Evolutionary conservation across 305 asterid genomes (phyloP).

Genomic region (Fraxinus dipetala): DNA sequence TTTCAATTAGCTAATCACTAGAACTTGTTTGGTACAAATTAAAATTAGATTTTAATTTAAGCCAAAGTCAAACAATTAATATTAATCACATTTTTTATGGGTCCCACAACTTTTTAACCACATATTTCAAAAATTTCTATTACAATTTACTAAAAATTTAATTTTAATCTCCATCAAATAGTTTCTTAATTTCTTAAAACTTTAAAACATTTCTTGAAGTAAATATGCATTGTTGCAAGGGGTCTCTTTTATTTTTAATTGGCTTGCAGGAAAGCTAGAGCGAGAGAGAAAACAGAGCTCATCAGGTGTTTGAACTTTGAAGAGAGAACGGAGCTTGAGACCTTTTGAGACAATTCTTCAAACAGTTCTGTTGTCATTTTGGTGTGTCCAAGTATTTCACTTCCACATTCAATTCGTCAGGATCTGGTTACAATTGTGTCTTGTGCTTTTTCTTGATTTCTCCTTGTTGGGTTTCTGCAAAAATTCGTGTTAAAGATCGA

Average conservation of each 20-base stretch:
- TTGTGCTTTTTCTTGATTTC: constrained; percentile 23
- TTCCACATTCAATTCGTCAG: constrained; percentile 33
- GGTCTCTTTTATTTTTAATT: constrained; percentile 41
- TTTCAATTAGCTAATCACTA: too few species aligned
- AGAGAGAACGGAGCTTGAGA: constrained; percentile 15
- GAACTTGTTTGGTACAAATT: too few species aligned
- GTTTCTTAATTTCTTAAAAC: neutral
- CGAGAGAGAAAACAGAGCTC: constrained; percentile 17
- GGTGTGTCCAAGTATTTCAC: constrained; percentile 4
- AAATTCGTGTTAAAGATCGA: constrained; percentile 28
- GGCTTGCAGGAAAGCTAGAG: constrained; percentile 34
- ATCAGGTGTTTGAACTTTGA: constrained; percentile 21
- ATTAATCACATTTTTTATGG: too few species aligned
- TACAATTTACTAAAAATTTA: too few species aligned
- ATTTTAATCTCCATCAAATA: too few species aligned
- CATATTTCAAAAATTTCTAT: too few species aligned
- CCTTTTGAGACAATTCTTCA: constrained; percentile 16
- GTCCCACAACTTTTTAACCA: too few species aligned
- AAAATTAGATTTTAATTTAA: too few species aligned
- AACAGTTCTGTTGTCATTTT: neutral
- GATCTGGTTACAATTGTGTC: constrained; percentile 26
- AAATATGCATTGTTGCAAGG: constrained; percentile 50
- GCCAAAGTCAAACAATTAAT: too few species aligned
- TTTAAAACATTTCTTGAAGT: constrained; percentile 28
- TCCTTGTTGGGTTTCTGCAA: constrained; percentile 17